Evolutionary conservation across 2,329 filamentous ascomycete species (phyloP), one percentile per base, ranked within the genome.

Genomic region (Phyllosticta citriasiana): DNA sequence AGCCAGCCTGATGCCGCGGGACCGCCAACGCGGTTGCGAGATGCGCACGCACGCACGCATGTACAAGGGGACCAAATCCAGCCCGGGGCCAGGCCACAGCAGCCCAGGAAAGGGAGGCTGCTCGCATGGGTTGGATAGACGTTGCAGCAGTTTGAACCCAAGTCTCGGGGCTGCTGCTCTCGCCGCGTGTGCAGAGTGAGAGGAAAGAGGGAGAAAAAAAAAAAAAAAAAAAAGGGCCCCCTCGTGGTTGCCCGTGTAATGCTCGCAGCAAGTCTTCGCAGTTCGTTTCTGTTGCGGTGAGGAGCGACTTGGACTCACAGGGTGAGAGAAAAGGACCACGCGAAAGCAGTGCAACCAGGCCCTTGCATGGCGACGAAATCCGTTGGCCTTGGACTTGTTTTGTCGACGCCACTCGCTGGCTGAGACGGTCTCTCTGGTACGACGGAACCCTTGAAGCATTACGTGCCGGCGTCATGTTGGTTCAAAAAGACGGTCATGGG

Each of bases 271-370:
- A 22, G 47, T 61, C 53, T 26, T 55, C 30, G 58, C 35, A 30
- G 50, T 22, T 40, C 51, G 59, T 25, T 53, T 53, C 59, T 61
- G 54, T 50, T 61, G 52, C 54, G 54, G 55, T 53, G 19, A 53
- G 51, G 51, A 9, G 19, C 19, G 19, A 12, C 4, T 10, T 12
- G 51, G 27, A 30, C 27, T 30, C 27, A 30, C 27, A 30, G 7
- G 7, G 6, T 7, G 27, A 6, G 27, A 6, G 27, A 30, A 30
- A 30, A 30, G 55, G 55, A 54, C 60, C 60, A 62, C 60, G 60
- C 60, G 60, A 62, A 59, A 27, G 60, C 54, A 25, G 60, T 62
- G 57, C 54, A 24, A 62, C 60, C 52, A 55, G 25, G 60, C 60
- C 60, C 60, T 62, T 62, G 60, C 60, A 57, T 62, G 51, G 50